Evolutionary conservation across 768 basidiomycete species (phyloP).

Genomic region (Suillus ampliporus): DNA sequence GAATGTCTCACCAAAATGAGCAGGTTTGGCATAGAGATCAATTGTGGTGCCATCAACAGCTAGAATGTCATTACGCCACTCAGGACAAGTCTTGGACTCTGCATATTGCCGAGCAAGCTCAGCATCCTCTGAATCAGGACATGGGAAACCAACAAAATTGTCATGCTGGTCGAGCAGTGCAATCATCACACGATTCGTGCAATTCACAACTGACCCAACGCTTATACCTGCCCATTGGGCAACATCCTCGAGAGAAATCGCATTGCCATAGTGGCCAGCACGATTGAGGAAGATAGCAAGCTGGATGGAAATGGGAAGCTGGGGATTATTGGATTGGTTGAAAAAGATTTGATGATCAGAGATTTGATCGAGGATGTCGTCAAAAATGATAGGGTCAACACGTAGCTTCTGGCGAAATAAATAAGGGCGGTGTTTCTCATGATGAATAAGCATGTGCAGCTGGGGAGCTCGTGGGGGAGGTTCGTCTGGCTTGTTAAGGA

Average conservation of each 20-base stretch:
- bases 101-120: conserved; percentile 43
- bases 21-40: conserved; percentile 17
- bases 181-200: conserved; percentile 22
- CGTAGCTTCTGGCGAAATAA: not conserved
- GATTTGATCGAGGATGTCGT: conserved; percentile 24
- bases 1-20: conserved; percentile 14
- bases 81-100: conserved; percentile 35
- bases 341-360: conserved; percentile 12
- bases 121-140: conserved; percentile 10
- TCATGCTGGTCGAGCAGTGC: conserved; percentile 22
- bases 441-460: not conserved
- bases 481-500: not conserved
- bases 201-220: conserved; percentile 23
- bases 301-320: not conserved
- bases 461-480: not conserved
- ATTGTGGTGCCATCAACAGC: conserved; percentile 44
- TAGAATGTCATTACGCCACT: conserved; percentile 44
- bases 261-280: too few species aligned
- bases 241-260: conserved; percentile 17
- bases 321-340: conserved; percentile 13
- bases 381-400: conserved; percentile 22
- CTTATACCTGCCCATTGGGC: conserved; percentile 20
- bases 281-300: too few species aligned
- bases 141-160: conserved; percentile 10
- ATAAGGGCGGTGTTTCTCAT: not conserved